A percentile compares a stretch with the other conserved stretches of the same genome.
Evolutionary conservation across 768 basidiomycete genomes (phyloP).

Genomic region (Naganishia onofrii): DNA sequence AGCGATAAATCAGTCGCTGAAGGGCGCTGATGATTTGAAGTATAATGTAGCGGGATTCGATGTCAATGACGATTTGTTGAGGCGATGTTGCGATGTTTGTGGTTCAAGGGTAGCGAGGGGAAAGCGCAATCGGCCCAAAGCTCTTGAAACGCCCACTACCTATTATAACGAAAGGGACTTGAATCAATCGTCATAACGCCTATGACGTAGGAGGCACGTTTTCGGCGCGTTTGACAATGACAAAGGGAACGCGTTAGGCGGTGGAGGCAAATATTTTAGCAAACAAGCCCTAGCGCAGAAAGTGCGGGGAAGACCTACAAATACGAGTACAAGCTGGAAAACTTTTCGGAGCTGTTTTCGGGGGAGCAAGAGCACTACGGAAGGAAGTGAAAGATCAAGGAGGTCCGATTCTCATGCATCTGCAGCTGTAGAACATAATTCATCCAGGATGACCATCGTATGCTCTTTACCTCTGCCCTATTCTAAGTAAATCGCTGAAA

Average conservation of each 20-base stretch:
- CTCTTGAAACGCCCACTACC: background rate
- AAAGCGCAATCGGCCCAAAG: background rate
- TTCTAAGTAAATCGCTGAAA: too few species aligned
- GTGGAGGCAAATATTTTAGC: background rate
- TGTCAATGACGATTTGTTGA: background rate
- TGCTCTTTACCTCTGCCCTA: too few species aligned
- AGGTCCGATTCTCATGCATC: too few species aligned
- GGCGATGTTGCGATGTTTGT: background rate
- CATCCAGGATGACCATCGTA: too few species aligned
- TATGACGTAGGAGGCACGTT: background rate
- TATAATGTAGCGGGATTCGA: background rate
- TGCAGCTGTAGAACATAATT: too few species aligned
- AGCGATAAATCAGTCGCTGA: background rate
- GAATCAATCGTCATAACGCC: background rate
- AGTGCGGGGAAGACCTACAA: background rate
- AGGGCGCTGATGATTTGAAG: background rate
- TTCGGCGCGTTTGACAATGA: background rate
- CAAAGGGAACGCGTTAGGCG: background rate
- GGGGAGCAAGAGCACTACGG: too few species aligned
- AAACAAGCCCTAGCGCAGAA: constrained; percentile 4
- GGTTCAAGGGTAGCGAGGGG: background rate
- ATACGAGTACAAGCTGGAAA: too few species aligned
- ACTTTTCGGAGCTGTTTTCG: too few species aligned
- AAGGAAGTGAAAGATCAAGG: too few species aligned
- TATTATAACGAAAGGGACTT: background rate